phyloP scores from a whole-genome alignment of 73 alveolate species.

The Paramecium caudatum region DNA sequence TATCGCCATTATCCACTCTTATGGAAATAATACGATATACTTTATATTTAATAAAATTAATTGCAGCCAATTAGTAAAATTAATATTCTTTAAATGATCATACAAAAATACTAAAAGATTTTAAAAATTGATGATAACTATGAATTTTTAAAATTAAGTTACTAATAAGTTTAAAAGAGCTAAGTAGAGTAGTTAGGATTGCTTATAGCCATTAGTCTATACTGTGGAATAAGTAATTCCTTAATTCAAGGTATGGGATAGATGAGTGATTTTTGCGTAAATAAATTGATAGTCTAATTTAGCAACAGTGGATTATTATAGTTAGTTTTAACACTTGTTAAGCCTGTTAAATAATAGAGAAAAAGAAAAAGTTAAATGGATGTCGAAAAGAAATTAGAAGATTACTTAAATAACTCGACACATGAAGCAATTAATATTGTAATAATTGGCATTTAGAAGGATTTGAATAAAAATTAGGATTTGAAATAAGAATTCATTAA shows the following conservation, averaged over 20 bases:
- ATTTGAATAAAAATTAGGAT: conserved; percentile 28
- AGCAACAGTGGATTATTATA: conserved; percentile 21
- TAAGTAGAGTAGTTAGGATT: conserved; percentile 30
- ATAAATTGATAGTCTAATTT: conserved; percentile 41
- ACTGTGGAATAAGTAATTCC: conserved; percentile 20
- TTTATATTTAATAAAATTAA: background rate
- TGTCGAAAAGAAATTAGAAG: conserved; percentile 12
- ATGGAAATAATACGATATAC: conserved; percentile 45
- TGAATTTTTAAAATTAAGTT: background rate
- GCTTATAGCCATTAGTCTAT: conserved; percentile 4
- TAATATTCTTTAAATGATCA: background rate
- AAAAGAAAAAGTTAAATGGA: conserved; percentile 19
- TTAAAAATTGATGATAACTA: background rate
- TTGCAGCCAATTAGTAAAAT: background rate
- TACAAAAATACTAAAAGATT: background rate
- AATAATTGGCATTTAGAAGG: background rate
- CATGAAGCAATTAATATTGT: conserved; percentile 9
- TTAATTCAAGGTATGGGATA: conserved; percentile 20
- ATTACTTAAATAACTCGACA: background rate
- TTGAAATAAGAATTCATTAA: conserved; percentile 21
- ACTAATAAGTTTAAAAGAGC: background rate
- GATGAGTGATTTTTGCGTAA: conserved; percentile 3
- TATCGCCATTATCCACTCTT: background rate
- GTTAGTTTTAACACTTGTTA: background rate
- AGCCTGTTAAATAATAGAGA: conserved; percentile 7